Base-by-base conservation (phyloP, 805 yeast species). In the Wickerhamiella musiphila region DNA sequence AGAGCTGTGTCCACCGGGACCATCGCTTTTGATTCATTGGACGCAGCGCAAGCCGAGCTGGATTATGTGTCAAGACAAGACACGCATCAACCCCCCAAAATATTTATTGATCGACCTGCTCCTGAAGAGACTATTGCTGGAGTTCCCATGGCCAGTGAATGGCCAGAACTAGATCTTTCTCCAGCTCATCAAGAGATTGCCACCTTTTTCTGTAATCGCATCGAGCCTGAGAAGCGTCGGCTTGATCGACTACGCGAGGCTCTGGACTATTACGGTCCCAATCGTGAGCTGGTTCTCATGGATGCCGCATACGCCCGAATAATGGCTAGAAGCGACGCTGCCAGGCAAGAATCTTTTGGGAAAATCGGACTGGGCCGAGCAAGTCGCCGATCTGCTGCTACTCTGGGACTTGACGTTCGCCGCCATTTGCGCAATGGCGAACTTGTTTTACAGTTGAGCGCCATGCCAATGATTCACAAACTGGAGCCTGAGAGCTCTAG, bases 251-350 rank as follows among this genome's bases (percentile, higher is more conserved):
- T 25, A 15, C 18, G 28, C 9, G 13, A 21, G 8, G 17, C 33
- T 3, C 11, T 11, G 14, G 31, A 17, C 15, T 9, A 19, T 23
- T 16, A 13, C 29, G 6, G n/a, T 29, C 7, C 19, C 23, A 23
- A 5, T 32, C 14, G 13, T 27, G 14, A 26, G 2, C 18, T 39
- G 21, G 35, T 43, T 6, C 16, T 39, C 2, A 53, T 52, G 15
- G 21, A 50, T 5, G 43, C 44, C 2, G 57, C 58, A 1, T 43
- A 34, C 32, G 30, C 44, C 23, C 45, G 58, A 4, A 23, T 23
- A 4, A 49, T 53, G 41, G 56, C 50, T 2, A 40, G 42, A n/a
- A 36, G 36, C 4, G 58, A 53, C 21, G n/a, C 20, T 16, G 12
- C 29, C 22, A 5, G 37, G 47, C 18, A 13, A 7, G 29, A 26